phyloP scores from a whole-genome alignment of 176 grass and related monocot species.

The Lolium multiflorum region DNA sequence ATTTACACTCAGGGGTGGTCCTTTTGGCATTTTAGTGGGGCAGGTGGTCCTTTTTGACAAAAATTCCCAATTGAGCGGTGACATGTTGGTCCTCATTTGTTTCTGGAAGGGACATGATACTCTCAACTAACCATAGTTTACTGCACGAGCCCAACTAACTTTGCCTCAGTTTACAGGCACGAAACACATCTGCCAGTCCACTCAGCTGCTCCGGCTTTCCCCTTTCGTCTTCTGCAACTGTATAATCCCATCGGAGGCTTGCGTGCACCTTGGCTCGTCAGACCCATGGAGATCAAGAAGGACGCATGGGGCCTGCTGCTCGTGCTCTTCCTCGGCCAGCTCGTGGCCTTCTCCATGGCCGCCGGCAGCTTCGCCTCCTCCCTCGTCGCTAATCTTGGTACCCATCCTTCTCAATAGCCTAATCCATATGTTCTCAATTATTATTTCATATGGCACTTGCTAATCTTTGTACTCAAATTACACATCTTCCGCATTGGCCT shows the following conservation, averaged over 20 bases:
- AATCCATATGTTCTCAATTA: background rate
- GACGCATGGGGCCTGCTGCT: constrained; percentile 56
- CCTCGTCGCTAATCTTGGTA: constrained; percentile 74
- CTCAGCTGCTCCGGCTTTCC: constrained; percentile 10
- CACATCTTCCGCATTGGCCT: constrained; percentile 1
- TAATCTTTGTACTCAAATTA: background rate
- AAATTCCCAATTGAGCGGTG: background rate
- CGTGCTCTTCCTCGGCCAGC: constrained; percentile 74
- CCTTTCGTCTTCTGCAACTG: background rate
- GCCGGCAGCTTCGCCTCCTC: constrained; percentile 73
- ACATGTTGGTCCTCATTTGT: background rate
- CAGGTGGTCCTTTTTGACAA: too few relatives aligned
- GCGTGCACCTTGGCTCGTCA: background rate
- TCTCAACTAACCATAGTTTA: constrained; percentile 25
- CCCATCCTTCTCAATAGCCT: background rate
- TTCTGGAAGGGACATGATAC: background rate
- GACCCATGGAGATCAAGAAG: constrained; percentile 48
- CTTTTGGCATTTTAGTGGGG: too few relatives aligned
- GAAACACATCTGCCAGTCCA: constrained; percentile 22
- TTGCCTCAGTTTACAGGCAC: constrained; percentile 31
- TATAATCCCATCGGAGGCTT: constrained; percentile 31
- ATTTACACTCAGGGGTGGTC: too few relatives aligned
- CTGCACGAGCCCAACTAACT: constrained; percentile 17
- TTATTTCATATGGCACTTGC: background rate
- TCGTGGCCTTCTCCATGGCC: constrained; percentile 75